Evolutionary conservation across 2,329 filamentous ascomycete genomes (phyloP).

Genomic region (Sordariomycetes sp.): DNA sequence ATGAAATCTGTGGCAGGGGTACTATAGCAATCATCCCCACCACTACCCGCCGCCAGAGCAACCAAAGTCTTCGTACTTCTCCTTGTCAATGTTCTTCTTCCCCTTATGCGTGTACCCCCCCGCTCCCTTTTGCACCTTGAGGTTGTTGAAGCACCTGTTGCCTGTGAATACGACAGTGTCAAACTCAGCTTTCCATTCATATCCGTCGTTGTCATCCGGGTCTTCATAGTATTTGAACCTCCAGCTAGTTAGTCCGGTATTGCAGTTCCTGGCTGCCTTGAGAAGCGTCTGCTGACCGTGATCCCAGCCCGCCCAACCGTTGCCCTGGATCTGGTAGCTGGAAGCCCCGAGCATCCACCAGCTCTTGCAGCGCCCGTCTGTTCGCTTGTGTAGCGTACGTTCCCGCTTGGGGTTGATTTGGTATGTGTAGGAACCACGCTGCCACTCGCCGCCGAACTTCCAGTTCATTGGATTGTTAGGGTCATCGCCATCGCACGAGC

Average conservation of each 20-base stretch:
- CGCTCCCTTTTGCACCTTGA: slow-evolving; percentile 10
- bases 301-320: slow-evolving; percentile 15
- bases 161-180: slow-evolving; percentile 12
- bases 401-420: slow-evolving; percentile 11
- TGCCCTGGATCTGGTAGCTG: slow-evolving; percentile 12
- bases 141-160: slow-evolving; percentile 12
- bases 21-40: too few species aligned
- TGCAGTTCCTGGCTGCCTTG: slow-evolving; percentile 10
- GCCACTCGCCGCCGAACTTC: slow-evolving; percentile 15
- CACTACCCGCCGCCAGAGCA: too few species aligned
- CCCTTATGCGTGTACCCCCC: slow-evolving; percentile 9
- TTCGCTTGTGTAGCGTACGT: slow-evolving; percentile 9
- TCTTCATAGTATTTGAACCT: slow-evolving; percentile 15
- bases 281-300: slow-evolving; percentile 13
- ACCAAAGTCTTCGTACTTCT: too few species aligned
- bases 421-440: slow-evolving; percentile 14
- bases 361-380: slow-evolving; percentile 11
- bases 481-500: slow-evolving; percentile 18
- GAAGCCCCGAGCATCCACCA: slow-evolving; percentile 10
- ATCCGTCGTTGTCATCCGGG: slow-evolving; percentile 10
- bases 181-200: slow-evolving; percentile 13
- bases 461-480: slow-evolving; percentile 18
- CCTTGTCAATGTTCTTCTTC: slow-evolving; percentile 7
- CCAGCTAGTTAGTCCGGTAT: slow-evolving; percentile 11
- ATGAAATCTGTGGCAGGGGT: too few species aligned